Percentiles rank a stretch among this genome's conserved stretches.
phyloP scores from a whole-genome alignment of 352 stramenopile genomes.

The Pilasporangium apinafurcum region DNA sequence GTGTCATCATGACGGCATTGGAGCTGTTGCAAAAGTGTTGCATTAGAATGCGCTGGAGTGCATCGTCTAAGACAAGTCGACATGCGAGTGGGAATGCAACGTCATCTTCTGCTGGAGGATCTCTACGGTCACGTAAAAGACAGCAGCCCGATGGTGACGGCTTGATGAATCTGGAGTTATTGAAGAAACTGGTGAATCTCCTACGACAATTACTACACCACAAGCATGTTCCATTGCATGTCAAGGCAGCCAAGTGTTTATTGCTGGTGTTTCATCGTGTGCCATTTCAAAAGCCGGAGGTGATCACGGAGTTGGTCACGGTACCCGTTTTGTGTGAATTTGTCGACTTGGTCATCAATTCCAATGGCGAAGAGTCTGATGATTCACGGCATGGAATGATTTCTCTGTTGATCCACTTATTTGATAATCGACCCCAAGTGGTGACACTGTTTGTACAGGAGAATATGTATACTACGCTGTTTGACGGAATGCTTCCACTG shows the following conservation, averaged over 20 bases:
- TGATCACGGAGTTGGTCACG: slow-evolving; percentile 37
- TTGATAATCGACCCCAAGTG: slow-evolving; percentile 46
- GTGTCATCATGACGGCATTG: slow-evolving; percentile 53
- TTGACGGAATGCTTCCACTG: slow-evolving; percentile 40
- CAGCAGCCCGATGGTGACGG: slow-evolving; percentile 7
- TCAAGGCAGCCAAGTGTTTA: slow-evolving; percentile 67
- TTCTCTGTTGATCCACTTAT: slow-evolving; percentile 55
- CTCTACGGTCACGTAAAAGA: slow-evolving; percentile 5
- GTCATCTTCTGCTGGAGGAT: not conserved
- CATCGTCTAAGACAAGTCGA: not conserved
- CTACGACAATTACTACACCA: slow-evolving; percentile 44
- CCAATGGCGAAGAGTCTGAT: slow-evolving; percentile 47
- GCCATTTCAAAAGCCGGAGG: slow-evolving; percentile 16
- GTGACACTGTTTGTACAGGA: slow-evolving; percentile 52
- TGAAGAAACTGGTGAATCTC: slow-evolving; percentile 32
- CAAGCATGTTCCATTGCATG: slow-evolving; percentile 47
- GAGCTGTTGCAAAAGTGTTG: slow-evolving; percentile 73
- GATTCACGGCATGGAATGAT: slow-evolving; percentile 62
- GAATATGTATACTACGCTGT: slow-evolving; percentile 49
- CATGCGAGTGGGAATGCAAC: slow-evolving; percentile 1
- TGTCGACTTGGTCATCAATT: slow-evolving; percentile 39
- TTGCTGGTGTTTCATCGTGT: slow-evolving; percentile 48
- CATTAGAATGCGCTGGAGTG: slow-evolving; percentile 53
- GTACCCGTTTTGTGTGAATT: slow-evolving; percentile 46
- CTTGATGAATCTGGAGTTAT: slow-evolving; percentile 31